Conservation (phyloP, 768 basidiomycete species). For the Leucogyrophana mollusca region DNA sequence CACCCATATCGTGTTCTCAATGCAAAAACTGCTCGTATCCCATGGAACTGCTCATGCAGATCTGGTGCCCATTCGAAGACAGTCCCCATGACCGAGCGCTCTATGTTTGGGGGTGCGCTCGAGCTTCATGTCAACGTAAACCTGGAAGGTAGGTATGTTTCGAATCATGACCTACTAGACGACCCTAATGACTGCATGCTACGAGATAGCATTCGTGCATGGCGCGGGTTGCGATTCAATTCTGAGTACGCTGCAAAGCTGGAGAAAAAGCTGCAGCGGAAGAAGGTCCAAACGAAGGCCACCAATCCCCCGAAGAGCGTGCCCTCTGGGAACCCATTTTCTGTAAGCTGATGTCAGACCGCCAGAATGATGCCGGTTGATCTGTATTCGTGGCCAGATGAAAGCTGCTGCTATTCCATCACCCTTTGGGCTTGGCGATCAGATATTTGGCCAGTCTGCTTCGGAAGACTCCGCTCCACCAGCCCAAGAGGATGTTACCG, state of each 20-base stretch:
- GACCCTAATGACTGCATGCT: no score
- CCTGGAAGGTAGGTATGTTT: slow-evolving; percentile 64
- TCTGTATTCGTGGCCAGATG: slow-evolving; percentile 14
- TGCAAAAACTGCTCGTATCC: slow-evolving; percentile 72
- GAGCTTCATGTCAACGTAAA: slow-evolving; percentile 68
- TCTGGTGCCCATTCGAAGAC: slow-evolving; percentile 88
- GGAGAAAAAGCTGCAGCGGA: slow-evolving; percentile 48
- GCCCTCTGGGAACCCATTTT: slow-evolving; percentile 64
- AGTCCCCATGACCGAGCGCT: slow-evolving; percentile 83
- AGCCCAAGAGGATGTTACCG: slow-evolving; percentile 21
- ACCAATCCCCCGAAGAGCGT: slow-evolving; percentile 31
- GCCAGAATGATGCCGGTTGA: not conserved
- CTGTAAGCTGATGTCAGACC: slow-evolving; percentile 40
- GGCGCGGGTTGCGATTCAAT: slow-evolving; percentile 74
- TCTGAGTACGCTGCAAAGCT: slow-evolving; percentile 74
- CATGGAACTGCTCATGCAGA: slow-evolving; percentile 82
- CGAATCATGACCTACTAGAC: not conserved
- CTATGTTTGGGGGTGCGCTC: slow-evolving; percentile 83
- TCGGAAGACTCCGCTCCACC: slow-evolving; percentile 10
- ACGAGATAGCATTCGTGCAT: slow-evolving; percentile 67
- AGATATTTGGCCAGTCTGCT: slow-evolving; percentile 54
- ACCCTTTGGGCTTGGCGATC: slow-evolving; percentile 59
- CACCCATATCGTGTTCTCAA: slow-evolving; percentile 56
- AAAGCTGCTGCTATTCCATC: slow-evolving; percentile 27
- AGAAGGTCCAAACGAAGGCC: slow-evolving; percentile 37